Percentiles rank a stretch among this genome's conserved stretches.
phyloP scores from a whole-genome alignment of 331 rosid species.

The Telfairia occidentalis region DNA sequence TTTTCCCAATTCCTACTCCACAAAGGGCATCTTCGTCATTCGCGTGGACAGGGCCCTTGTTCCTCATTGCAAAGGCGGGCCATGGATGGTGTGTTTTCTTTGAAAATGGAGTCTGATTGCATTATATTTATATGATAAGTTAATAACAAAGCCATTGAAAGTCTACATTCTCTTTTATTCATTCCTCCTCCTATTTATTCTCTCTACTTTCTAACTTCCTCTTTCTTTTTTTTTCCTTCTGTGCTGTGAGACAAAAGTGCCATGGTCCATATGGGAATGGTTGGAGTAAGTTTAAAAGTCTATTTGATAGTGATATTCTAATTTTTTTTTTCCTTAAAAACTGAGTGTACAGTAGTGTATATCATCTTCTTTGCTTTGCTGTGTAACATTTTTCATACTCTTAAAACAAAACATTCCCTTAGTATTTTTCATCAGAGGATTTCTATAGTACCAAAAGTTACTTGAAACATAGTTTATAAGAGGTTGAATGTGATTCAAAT shows the following conservation, averaged over 20 bases:
- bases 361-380: neutral
- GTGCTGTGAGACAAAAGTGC: neutral
- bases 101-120: slow-evolving; percentile 21
- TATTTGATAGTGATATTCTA: neutral
- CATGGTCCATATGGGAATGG: neutral
- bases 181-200: neutral
- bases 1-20: slow-evolving; percentile 37
- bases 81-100: slow-evolving; percentile 12
- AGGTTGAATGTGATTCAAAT: neutral
- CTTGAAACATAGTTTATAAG: too few relatives aligned
- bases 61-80: slow-evolving; percentile 16
- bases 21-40: slow-evolving; percentile 34
- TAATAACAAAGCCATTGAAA: slow-evolving; percentile 20
- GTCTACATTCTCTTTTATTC: neutral
- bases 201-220: neutral
- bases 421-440: neutral
- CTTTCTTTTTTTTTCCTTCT: neutral
- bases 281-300: neutral
- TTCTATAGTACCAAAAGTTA: neutral
- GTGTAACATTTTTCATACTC: neutral
- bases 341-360: neutral
- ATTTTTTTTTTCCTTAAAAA: neutral
- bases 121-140: slow-evolving; percentile 20
- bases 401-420: neutral
- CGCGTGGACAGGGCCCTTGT: neutral